These are phyloP conservation scores for Beta vulgaris DNA, from an alignment of 148 eudicot species.

Conservation along the genomic window DNA sequence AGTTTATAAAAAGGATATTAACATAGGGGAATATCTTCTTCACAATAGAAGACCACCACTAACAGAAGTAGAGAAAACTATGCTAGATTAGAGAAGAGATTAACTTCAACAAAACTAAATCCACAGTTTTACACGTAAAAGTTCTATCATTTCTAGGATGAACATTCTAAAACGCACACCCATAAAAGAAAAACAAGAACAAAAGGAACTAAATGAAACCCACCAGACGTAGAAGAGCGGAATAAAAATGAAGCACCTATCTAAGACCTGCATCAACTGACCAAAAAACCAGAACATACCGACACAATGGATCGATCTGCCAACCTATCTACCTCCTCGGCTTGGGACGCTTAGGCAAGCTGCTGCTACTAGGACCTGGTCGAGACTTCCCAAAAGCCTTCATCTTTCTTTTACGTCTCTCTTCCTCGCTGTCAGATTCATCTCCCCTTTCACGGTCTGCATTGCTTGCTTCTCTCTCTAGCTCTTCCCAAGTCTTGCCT, in stretches of 20 bases:
- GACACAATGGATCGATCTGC: background rate
- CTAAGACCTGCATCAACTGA: constrained; percentile 21
- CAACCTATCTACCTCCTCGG: constrained; percentile 48
- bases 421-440: constrained; percentile 91
- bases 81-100: background rate
- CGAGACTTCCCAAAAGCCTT: constrained; percentile 77
- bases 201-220: constrained; percentile 8
- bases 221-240: constrained; percentile 16
- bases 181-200: background rate
- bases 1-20: background rate
- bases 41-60: too few species aligned
- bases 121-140: constrained; percentile 31
- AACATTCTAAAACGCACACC: constrained; percentile 16
- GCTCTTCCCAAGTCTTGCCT: constrained; percentile 93
- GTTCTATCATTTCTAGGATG: constrained; percentile 12
- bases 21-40: background rate
- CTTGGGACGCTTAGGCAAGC: constrained; percentile 57
- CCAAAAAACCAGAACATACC: constrained; percentile 24
- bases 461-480: constrained; percentile 92
- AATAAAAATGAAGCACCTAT: constrained; percentile 24
- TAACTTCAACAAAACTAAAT: constrained; percentile 14
- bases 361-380: constrained; percentile 45
- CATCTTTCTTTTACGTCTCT: constrained; percentile 75
- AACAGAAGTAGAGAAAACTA: background rate
- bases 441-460: constrained; percentile 81